These are phyloP conservation scores for Neofusicoccum ribis DNA, from an alignment of 2,329 filamentous ascomycete species.

Conservation along the genomic window DNA sequence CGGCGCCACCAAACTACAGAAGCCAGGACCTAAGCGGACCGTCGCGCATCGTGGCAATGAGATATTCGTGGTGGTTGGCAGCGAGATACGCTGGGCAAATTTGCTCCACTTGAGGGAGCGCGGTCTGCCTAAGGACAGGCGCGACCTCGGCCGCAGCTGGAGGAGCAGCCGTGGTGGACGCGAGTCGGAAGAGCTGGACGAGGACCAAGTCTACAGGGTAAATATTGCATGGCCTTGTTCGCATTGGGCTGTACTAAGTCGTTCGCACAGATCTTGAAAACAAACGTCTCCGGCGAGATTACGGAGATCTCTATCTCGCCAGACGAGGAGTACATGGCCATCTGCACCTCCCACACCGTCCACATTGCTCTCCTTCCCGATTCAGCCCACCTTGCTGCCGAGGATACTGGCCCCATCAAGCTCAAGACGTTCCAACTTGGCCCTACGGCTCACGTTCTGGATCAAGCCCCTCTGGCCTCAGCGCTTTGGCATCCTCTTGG, in stretches of 20 bases:
- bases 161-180: constrained; percentile 3
- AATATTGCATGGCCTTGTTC: not conserved
- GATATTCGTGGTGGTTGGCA: constrained; percentile 83
- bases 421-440: constrained; percentile 89
- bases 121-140: not conserved
- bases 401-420: constrained; percentile 69
- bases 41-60: constrained; percentile 83
- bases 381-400: constrained; percentile 69
- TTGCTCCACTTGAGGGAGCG: constrained; percentile 72
- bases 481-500: constrained; percentile 92
- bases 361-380: constrained; percentile 87
- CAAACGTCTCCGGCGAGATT: constrained; percentile 78
- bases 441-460: constrained; percentile 86
- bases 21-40: constrained; percentile 53
- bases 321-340: constrained; percentile 75
- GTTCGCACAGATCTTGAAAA: constrained; percentile 66
- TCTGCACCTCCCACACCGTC: constrained; percentile 83
- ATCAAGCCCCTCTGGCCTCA: constrained; percentile 76
- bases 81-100: constrained; percentile 90
- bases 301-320: constrained; percentile 84
- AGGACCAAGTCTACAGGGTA: constrained; percentile 21
- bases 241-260: not conserved
- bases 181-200: constrained; percentile 8
- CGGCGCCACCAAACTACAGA: constrained; percentile 28
- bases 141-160: constrained; percentile 7